Conservation (phyloP, 2,329 filamentous ascomycete species). For the Trichoderma citrinoviride region DNA sequence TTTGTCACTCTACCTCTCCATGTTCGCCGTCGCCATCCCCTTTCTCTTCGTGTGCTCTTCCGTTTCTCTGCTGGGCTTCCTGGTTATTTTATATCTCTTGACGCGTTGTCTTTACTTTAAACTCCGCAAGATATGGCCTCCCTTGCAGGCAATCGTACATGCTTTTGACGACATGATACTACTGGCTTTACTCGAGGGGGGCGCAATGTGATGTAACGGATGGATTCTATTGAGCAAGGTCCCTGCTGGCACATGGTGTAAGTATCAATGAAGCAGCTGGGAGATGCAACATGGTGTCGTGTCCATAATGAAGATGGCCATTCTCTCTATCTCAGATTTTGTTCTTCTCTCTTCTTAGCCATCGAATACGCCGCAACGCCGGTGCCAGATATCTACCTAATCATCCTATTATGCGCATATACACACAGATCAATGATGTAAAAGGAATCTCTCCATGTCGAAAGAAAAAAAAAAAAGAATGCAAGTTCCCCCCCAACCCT, state of each 20-base stretch:
- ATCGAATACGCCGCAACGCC: conserved; percentile 35
- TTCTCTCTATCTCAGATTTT: conserved; percentile 25
- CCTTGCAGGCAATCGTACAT: background rate
- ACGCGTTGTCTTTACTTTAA: background rate
- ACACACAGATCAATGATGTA: conserved; percentile 16
- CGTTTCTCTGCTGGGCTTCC: background rate
- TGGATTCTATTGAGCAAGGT: background rate
- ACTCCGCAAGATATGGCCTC: background rate
- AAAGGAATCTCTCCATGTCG: background rate
- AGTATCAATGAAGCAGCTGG: background rate
- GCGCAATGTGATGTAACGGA: too few species aligned
- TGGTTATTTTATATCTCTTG: background rate
- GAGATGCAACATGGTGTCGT: background rate
- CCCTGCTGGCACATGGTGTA: too few species aligned
- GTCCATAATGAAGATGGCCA: conserved; percentile 6
- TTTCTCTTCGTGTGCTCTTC: background rate
- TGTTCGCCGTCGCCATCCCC: background rate
- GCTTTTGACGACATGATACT: background rate
- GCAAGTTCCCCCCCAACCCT: background rate
- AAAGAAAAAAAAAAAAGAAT: background rate
- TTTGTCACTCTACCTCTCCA: too few species aligned
- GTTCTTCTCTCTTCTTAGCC: conserved; percentile 23
- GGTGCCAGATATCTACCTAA: conserved; percentile 27
- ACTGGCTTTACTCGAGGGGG: too few species aligned
- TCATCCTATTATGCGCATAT: conserved; percentile 21